A percentile compares a stretch with the other conserved stretches of the same genome.
Evolutionary conservation across 495 filamentous ascomycete species (phyloP).

Genomic region (Penicillium lividum): DNA sequence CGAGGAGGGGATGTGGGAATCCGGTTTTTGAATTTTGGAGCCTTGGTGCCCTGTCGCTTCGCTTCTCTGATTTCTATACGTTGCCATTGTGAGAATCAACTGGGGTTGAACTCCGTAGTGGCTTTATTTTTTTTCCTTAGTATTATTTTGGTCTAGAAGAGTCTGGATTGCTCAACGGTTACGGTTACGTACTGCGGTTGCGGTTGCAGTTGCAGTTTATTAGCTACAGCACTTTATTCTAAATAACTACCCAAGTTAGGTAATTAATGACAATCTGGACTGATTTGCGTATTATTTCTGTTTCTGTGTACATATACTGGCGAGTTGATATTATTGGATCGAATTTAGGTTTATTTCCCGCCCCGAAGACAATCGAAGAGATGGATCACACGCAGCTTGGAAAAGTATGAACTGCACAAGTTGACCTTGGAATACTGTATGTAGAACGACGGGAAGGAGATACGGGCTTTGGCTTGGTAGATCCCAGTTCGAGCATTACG

Average conservation of each 20-base stretch:
- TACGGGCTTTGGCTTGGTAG: too few species aligned
- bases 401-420: neutral
- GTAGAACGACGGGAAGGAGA: too few species aligned
- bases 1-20: neutral
- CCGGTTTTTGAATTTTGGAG: neutral
- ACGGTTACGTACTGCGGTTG: neutral
- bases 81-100: too few species aligned
- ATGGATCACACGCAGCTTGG: neutral
- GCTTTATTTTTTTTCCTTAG: neutral
- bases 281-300: neutral
- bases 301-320: neutral
- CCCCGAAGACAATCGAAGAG: constrained; percentile 4
- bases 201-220: too few species aligned
- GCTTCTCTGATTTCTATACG: neutral
- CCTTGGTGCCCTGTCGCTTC: neutral
- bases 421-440: too few species aligned
- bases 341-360: constrained; percentile 13
- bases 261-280: neutral
- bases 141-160: neutral
- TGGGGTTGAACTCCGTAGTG: neutral
- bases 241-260: too few species aligned
- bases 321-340: constrained; percentile 2
- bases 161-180: too few species aligned
- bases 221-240: too few species aligned
- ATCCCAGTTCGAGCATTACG: too few species aligned